Evolutionary conservation across 768 basidiomycete genomes (phyloP).

Genomic region (Gymnopilus dilepis): DNA sequence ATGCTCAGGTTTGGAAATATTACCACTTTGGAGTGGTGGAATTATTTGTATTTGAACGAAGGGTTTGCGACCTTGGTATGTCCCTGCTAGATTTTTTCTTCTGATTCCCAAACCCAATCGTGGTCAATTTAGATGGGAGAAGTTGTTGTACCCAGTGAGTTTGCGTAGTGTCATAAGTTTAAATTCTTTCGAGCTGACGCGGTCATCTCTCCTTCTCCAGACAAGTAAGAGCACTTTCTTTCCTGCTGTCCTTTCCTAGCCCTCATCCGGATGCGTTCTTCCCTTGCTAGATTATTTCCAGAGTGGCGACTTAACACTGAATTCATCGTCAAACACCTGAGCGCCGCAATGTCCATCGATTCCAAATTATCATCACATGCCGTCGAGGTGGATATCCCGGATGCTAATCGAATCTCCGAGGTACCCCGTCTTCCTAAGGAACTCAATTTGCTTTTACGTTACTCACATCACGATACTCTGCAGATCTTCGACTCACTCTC

Average conservation of each 20-base stretch:
- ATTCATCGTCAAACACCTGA: constrained; percentile 82
- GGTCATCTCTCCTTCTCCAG: background rate
- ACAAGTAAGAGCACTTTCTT: background rate
- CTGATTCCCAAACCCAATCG: constrained; percentile 7
- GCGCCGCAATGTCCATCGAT: constrained; percentile 79
- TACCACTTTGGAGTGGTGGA: constrained; percentile 94
- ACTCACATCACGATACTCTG: background rate
- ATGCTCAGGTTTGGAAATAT: constrained; percentile 87
- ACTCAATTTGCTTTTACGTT: no score
- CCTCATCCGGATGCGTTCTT: background rate
- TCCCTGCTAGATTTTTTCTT: constrained; percentile 8
- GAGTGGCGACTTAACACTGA: constrained; percentile 85
- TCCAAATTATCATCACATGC: constrained; percentile 89
- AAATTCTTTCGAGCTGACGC: no score
- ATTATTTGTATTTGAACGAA: constrained; percentile 83
- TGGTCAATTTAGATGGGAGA: constrained; percentile 71
- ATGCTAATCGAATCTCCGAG: constrained; percentile 84
- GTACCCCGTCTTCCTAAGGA: no score
- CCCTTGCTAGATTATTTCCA: constrained; percentile 54
- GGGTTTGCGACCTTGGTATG: constrained; percentile 84
- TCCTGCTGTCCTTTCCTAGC: no score
- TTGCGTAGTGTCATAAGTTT: no score
- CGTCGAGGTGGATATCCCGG: constrained; percentile 88
- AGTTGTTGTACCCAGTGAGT: constrained; percentile 81
- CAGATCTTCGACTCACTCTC: constrained; percentile 91